Evolutionary conservation across 371 early-diverging fungal species (phyloP).

Genomic region (Mucor plumbeus): DNA sequence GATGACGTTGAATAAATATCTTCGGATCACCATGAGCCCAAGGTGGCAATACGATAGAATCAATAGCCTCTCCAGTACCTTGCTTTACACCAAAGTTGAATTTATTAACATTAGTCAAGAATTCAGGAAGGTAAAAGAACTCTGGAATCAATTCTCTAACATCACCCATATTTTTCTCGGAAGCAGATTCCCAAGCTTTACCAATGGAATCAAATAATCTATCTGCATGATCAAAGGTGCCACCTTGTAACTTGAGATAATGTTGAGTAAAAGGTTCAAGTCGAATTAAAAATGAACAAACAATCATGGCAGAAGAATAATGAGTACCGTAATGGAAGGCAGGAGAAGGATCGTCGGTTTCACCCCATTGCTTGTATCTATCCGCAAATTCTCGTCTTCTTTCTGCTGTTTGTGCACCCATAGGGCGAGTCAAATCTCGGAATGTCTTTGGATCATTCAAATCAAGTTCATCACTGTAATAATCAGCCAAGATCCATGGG

Average conservation of each 20-base stretch:
- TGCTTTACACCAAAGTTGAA: slow-evolving; percentile 82
- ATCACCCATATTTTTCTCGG: slow-evolving; percentile 78
- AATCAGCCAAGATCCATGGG: slow-evolving; percentile 79
- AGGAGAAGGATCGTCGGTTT: slow-evolving; percentile 72
- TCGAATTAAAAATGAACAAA: slow-evolving; percentile 83
- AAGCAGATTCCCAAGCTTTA: slow-evolving; percentile 74
- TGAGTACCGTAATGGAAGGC: slow-evolving; percentile 92
- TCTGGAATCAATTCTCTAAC: slow-evolving; percentile 91
- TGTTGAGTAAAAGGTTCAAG: slow-evolving; percentile 87
- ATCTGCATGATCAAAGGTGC: slow-evolving; percentile 90
- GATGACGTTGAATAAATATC: slow-evolving; percentile 87
- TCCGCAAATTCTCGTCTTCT: slow-evolving; percentile 64
- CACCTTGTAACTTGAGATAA: slow-evolving; percentile 80
- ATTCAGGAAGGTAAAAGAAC: slow-evolving; percentile 89
- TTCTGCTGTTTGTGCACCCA: slow-evolving; percentile 81
- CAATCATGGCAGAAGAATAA: slow-evolving; percentile 88
- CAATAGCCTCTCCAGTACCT: slow-evolving; percentile 76
- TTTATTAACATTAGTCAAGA: slow-evolving; percentile 82
- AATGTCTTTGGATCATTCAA: slow-evolving; percentile 71
- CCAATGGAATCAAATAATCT: slow-evolving; percentile 69
- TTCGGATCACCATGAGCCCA: slow-evolving; percentile 89
- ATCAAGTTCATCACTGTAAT: slow-evolving; percentile 73
- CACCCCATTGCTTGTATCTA: slow-evolving; percentile 70
- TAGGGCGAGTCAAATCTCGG: slow-evolving; percentile 85
- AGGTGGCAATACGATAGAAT: slow-evolving; percentile 79